Evolutionary conservation across 371 early-diverging fungal species (phyloP), one percentile per base, ranked within the genome.

Genomic region (Mortierella sp.): DNA sequence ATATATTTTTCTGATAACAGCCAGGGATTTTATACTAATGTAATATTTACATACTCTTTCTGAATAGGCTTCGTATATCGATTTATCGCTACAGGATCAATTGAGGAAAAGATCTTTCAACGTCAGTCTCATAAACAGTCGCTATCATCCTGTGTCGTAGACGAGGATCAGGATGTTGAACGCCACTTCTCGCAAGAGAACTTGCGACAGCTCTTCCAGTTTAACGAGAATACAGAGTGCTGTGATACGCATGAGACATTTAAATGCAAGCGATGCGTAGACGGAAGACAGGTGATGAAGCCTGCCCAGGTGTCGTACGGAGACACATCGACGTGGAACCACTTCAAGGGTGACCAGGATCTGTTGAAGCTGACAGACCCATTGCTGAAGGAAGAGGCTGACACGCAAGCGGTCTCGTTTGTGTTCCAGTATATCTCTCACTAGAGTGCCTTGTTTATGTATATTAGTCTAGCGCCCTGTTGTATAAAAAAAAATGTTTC

Each of bases 71-170:
- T 90, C 72, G 96, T 99, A 28, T 99, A 98, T 85, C 94, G 98
- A 18, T 94, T 99, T 64, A 96, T 97, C 70, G 95, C 95, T 1
- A 94, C 97, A 11, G 98, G 99, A 2, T 95, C 99, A 0, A 97
- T 99, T 30, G 99, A 99, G 76, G 99, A 99, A 79, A 99, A 99
- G 85, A 97, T 99, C 52, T 98, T 98, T 85, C 98, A 98, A 83
- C 88, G 99, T 71, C 95, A 94, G 87, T 94, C 93, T 2, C 93
- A 96, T 71, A 96, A 96, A 74, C 94, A 94, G 68, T 95, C 96
- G 14, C 88, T 98, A 20, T 93, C 94, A 10, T 94, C 93, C 5
- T 97, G 97, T 78, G 97, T 98, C 8, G 97, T 98, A 20, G 99
- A 98, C 74, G 96, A 95, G 78, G 95, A 94, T 32, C 90, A 91